These are phyloP conservation scores for Diaporthe ilicicola DNA, from an alignment of 2,329 filamentous ascomycete species.

Conservation along the genomic window DNA sequence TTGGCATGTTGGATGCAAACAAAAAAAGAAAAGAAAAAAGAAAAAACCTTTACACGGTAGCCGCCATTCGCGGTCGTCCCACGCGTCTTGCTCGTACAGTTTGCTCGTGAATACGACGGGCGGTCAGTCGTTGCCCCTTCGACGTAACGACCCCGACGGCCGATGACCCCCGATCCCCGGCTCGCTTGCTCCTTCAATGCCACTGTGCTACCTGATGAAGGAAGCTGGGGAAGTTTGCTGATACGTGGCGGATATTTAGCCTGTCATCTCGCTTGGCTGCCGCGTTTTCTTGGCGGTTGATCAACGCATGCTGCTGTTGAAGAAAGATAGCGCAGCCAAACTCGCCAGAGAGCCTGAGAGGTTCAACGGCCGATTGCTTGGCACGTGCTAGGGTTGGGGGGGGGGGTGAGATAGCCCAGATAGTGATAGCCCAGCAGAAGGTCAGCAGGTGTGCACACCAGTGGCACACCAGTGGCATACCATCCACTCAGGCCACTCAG, in stretches of 20 bases:
- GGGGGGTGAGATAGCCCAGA: too few relatives aligned
- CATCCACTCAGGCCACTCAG: too few relatives aligned
- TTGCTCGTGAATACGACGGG: conserved; percentile 4
- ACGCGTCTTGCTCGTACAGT: not conserved
- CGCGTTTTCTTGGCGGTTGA: conserved; percentile 12
- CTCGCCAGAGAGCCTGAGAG: too few relatives aligned
- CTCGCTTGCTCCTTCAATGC: too few relatives aligned
- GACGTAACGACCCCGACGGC: not conserved
- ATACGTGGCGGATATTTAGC: conserved; percentile 8
- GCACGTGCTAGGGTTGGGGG: too few relatives aligned
- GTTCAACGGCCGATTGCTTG: too few relatives aligned
- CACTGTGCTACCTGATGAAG: not conserved
- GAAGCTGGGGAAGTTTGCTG: conserved; percentile 6
- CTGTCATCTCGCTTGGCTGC: conserved; percentile 15
- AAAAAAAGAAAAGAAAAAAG: too few relatives aligned
- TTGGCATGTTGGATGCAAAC: too few relatives aligned
- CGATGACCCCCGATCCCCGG: conserved; percentile 15
- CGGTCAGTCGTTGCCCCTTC: not conserved
- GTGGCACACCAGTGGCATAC: too few relatives aligned
- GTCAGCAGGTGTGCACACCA: not conserved
- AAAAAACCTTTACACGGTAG: too few relatives aligned
- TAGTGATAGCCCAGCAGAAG: too few relatives aligned
- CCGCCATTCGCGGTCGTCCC: not conserved
- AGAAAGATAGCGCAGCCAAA: not conserved
- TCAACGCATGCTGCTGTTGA: not conserved